Percentiles rank a stretch among this genome's conserved stretches.
Conservation (phyloP, 306 rosid genomes). For the Arachis hypogaea region DNA sequence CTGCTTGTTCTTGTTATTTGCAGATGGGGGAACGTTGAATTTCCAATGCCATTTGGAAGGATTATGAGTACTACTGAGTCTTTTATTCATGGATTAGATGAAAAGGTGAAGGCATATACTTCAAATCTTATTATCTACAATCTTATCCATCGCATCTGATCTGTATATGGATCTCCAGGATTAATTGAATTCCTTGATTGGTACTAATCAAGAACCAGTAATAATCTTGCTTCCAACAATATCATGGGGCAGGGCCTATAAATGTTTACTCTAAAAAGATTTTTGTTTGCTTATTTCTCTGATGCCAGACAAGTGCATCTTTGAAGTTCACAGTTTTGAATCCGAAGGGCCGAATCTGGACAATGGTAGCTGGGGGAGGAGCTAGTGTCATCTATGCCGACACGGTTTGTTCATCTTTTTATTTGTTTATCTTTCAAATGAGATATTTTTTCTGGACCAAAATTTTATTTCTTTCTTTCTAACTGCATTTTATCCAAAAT, state of each 20-base stretch:
- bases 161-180: slow-evolving; percentile 7
- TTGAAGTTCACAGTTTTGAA: slow-evolving; percentile 90
- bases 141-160: too few relatives aligned
- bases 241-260: background rate
- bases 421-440: too few relatives aligned
- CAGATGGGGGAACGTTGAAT: slow-evolving; percentile 90
- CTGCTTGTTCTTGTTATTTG: slow-evolving; percentile 29
- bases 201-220: background rate
- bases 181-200: slow-evolving; percentile 1
- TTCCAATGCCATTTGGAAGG: slow-evolving; percentile 97
- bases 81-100: slow-evolving; percentile 88
- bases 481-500: slow-evolving; percentile 3
- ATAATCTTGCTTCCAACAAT: background rate
- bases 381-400: slow-evolving; percentile 98
- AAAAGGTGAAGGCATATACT: slow-evolving; percentile 60
- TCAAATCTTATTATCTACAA: background rate
- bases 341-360: slow-evolving; percentile 92
- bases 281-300: slow-evolving; percentile 38
- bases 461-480: background rate
- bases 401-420: slow-evolving; percentile 51
- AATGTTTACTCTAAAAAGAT: background rate
- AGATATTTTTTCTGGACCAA: too few relatives aligned
- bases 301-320: slow-evolving; percentile 89
- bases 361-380: slow-evolving; percentile 99
- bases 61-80: slow-evolving; percentile 86